A percentile compares a stretch with the other conserved stretches of the same genome.
Conservation (phyloP, 176 grass and related monocot species). For the Lolium perenne region DNA sequence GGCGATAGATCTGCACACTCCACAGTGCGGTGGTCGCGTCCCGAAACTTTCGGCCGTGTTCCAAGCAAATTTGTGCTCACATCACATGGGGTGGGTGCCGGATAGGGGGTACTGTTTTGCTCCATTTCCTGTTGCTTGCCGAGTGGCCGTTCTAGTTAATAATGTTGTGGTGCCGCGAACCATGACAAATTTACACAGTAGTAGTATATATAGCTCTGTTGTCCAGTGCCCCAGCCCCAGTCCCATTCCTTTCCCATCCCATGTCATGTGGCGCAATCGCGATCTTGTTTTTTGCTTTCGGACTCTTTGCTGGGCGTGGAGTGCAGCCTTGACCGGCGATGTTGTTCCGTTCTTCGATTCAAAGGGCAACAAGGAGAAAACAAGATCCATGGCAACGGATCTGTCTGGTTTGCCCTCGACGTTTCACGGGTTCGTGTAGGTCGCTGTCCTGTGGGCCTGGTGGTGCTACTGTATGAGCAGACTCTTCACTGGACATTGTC, state of each 20-base stretch:
- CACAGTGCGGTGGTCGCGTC: too few relatives aligned
- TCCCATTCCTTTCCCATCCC: background rate
- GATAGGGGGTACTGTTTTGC: constrained; percentile 15
- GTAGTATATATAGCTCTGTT: too few relatives aligned
- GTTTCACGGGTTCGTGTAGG: constrained; percentile 18
- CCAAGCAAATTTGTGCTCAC: constrained; percentile 58
- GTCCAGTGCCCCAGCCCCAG: too few relatives aligned
- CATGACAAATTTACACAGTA: too few relatives aligned
- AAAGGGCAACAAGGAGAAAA: too few relatives aligned
- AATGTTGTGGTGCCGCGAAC: too few relatives aligned
- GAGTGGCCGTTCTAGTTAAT: background rate
- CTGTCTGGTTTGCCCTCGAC: background rate
- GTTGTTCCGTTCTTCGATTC: background rate
- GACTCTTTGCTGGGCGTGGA: background rate
- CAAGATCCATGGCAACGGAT: too few relatives aligned
- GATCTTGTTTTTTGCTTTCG: background rate
- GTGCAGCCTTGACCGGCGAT: background rate
- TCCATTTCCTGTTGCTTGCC: constrained; percentile 37
- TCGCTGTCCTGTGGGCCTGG: background rate
- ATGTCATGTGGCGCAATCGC: background rate
- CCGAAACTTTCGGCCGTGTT: constrained; percentile 54
- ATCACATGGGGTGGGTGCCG: constrained; percentile 41
- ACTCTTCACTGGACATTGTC: background rate
- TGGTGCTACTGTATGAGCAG: background rate
- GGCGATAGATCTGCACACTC: too few relatives aligned